These are phyloP conservation scores for Sanghuangporus sanghuang DNA, from an alignment of 1,284 basidiomycete species.

Conservation along the genomic window DNA sequence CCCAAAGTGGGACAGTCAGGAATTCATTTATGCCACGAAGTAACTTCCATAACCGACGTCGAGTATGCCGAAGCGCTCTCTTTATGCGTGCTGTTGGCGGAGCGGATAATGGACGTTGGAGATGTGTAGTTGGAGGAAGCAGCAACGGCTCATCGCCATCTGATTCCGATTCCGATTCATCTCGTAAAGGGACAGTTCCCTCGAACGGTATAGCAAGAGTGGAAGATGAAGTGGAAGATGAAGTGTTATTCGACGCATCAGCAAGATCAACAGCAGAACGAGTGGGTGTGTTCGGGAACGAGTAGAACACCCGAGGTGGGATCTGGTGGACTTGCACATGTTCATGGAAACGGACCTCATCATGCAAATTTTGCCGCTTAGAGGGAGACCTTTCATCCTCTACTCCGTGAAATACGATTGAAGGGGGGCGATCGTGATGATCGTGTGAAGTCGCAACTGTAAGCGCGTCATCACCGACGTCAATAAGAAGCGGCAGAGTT, in stretches of 20 bases:
- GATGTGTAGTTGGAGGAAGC: background rate
- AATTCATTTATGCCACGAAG: slow-evolving; percentile 59
- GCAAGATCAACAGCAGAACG: slow-evolving; percentile 7
- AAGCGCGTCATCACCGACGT: background rate
- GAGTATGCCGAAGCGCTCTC: slow-evolving; percentile 29
- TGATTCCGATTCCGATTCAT: background rate
- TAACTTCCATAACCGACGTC: slow-evolving; percentile 27
- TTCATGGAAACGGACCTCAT: background rate
- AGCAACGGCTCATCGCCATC: background rate
- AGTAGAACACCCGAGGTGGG: slow-evolving; percentile 1
- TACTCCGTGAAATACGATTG: slow-evolving; percentile 1
- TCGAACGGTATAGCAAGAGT: background rate
- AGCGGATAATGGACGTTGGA: slow-evolving; percentile 15
- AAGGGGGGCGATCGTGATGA: background rate
- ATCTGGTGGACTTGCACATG: background rate
- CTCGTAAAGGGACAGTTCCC: background rate
- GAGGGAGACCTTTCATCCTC: background rate
- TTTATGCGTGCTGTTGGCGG: slow-evolving; percentile 30
- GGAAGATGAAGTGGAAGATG: background rate
- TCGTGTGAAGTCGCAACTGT: background rate
- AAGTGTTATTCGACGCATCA: background rate
- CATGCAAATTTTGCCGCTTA: background rate
- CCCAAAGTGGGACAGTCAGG: slow-evolving; percentile 86
- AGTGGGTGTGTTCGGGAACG: slow-evolving; percentile 14
- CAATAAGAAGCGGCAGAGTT: slow-evolving; percentile 3